Conservation (phyloP, 176 grass and related monocot species). For the Zoysia pacifica region DNA sequence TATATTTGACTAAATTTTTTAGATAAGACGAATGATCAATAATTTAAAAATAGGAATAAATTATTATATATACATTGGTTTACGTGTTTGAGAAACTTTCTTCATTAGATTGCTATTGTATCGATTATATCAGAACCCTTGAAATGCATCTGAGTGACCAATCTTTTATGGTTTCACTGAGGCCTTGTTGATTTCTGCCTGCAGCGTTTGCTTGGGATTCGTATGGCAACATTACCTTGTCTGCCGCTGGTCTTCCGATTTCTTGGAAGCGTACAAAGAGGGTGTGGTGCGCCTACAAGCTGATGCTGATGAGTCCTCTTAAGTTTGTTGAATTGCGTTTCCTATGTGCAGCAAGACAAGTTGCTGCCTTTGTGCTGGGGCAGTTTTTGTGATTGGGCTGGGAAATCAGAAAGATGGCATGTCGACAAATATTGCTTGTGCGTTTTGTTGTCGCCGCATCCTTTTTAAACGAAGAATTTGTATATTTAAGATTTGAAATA, state of each 20-base stretch:
- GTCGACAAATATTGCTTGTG: not conserved
- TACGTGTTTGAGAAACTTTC: too few relatives aligned
- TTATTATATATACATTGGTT: too few relatives aligned
- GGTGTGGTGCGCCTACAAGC: constrained; percentile 49
- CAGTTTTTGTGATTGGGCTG: constrained; percentile 26
- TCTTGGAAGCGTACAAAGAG: constrained; percentile 83
- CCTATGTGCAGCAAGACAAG: not conserved
- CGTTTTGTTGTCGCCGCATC: not conserved
- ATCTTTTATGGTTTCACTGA: constrained; percentile 20
- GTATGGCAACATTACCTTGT: constrained; percentile 92
- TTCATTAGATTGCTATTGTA: not conserved
- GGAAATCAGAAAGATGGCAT: constrained; percentile 16
- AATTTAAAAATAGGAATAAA: too few relatives aligned
- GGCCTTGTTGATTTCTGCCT: not conserved
- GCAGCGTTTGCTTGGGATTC: constrained; percentile 65
- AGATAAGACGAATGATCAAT: too few relatives aligned
- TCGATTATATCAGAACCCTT: not conserved
- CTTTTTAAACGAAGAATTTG: too few relatives aligned
- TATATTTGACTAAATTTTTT: too few relatives aligned
- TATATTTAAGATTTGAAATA: not conserved
- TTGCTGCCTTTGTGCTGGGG: constrained; percentile 32
- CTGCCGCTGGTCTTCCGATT: constrained; percentile 67
- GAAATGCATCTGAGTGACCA: not conserved
- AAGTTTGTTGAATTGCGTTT: constrained; percentile 1
- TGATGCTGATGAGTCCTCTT: constrained; percentile 59